Percentiles rank a stretch among this genome's conserved stretches.
phyloP scores from a whole-genome alignment of 2,329 filamentous ascomycete species.

The Ceratocystis albifundus region DNA sequence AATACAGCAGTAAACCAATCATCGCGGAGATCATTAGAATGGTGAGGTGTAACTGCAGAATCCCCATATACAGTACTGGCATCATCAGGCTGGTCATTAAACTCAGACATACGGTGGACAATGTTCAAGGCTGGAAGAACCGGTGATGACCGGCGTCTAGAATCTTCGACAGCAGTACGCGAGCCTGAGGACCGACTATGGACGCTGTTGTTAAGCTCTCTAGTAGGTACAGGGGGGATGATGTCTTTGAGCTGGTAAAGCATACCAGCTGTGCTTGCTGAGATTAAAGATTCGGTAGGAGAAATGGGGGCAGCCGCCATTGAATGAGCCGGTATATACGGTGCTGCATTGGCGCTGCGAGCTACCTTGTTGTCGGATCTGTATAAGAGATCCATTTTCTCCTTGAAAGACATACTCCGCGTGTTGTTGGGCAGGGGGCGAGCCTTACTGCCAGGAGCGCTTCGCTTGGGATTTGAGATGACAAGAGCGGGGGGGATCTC shows the following conservation, averaged over 20 bases:
- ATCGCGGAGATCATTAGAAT: constrained; percentile 36
- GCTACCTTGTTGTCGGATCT: constrained; percentile 24
- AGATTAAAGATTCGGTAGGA: constrained; percentile 27
- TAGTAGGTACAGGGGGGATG: constrained; percentile 29
- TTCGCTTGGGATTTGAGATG: constrained; percentile 8
- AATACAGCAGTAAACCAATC: constrained; percentile 24
- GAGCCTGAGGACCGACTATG: constrained; percentile 20
- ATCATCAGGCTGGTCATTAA: constrained; percentile 32
- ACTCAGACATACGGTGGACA: constrained; percentile 29
- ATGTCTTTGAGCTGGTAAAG: constrained; percentile 25
- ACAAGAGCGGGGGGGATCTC: constrained; percentile 31
- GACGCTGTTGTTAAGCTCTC: neutral
- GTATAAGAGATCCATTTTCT: constrained; percentile 42
- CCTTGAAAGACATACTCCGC: constrained; percentile 47
- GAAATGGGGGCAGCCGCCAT: constrained; percentile 2
- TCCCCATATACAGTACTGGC: constrained; percentile 39
- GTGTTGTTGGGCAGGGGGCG: constrained; percentile 42
- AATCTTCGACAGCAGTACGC: constrained; percentile 27
- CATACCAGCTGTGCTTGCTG: constrained; percentile 33
- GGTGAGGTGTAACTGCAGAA: constrained; percentile 40
- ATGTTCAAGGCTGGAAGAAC: constrained; percentile 35
- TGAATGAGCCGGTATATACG: constrained; percentile 26
- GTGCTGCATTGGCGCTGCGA: neutral
- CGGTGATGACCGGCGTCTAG: constrained; percentile 40
- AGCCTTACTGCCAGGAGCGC: constrained; percentile 25